Conservation (phyloP, 2,329 filamentous ascomycete species). For the Monosporascus sp. region DNA sequence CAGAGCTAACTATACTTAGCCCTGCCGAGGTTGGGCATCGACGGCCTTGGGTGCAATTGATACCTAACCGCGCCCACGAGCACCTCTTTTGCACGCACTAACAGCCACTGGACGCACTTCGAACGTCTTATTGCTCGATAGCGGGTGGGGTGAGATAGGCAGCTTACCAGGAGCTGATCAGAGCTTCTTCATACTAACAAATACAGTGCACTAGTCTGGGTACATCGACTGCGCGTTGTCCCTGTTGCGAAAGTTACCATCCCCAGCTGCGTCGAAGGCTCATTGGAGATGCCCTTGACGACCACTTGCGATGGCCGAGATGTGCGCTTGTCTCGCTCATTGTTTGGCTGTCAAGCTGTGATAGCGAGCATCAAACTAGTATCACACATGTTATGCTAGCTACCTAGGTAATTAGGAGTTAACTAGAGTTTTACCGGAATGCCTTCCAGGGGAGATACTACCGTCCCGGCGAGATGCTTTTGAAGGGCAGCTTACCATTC, state of each 20-base stretch:
- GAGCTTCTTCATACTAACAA: conserved; percentile 15
- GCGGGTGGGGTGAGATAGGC: conserved; percentile 19
- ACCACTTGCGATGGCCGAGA: neutral
- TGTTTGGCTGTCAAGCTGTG: neutral
- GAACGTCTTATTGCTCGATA: conserved; percentile 21
- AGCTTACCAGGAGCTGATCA: conserved; percentile 19
- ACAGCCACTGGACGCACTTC: conserved; percentile 14
- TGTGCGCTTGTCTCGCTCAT: neutral
- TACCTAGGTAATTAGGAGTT: neutral
- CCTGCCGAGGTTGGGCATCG: conserved; percentile 25
- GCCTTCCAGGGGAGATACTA: neutral
- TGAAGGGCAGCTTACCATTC: neutral
- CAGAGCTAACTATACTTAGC: conserved; percentile 7
- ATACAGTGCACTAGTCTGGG: neutral
- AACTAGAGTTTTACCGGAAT: conserved; percentile 1
- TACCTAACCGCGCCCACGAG: conserved; percentile 24
- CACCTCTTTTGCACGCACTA: conserved; percentile 12
- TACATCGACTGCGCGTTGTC: neutral
- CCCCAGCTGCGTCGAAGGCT: neutral
- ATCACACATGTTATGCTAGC: too few species aligned
- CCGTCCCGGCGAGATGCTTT: too few species aligned
- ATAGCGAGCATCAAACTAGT: neutral
- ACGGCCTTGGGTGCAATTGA: conserved; percentile 22
- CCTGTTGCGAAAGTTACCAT: neutral
- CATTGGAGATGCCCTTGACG: neutral